Conservation (phyloP, 495 filamentous ascomycete species). For the Chaetomium tenue region DNA sequence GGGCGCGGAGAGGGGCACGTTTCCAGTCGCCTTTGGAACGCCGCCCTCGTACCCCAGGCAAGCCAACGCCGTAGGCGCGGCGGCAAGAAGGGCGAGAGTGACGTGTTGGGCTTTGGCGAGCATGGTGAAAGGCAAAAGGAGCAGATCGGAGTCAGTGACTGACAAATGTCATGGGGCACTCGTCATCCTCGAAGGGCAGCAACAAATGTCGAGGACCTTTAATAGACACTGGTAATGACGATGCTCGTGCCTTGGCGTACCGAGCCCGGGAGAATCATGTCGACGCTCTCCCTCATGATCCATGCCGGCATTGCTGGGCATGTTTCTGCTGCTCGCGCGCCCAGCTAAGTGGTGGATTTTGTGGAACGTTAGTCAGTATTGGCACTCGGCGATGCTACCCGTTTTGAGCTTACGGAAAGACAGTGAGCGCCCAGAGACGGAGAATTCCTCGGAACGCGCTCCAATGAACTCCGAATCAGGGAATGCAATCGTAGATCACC, state of each 20-base stretch:
- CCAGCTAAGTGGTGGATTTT: background rate
- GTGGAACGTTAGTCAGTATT: background rate
- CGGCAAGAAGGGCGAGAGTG: background rate
- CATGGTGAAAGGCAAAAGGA: background rate
- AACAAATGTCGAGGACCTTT: background rate
- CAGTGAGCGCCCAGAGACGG: background rate
- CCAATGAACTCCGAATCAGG: background rate
- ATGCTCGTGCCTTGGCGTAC: background rate
- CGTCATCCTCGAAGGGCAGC: too few relatives aligned
- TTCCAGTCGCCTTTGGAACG: background rate
- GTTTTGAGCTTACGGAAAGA: background rate
- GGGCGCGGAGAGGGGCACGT: background rate
- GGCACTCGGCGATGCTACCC: background rate
- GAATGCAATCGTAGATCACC: too few relatives aligned
- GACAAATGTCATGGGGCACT: too few relatives aligned
- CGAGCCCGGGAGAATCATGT: background rate
- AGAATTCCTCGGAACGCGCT: background rate
- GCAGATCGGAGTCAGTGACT: too few relatives aligned
- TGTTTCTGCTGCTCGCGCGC: background rate
- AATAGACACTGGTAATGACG: background rate
- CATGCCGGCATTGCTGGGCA: background rate
- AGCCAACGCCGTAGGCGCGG: slow-evolving; percentile 1
- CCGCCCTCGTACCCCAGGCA: background rate
- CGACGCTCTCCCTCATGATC: background rate
- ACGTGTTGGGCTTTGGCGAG: background rate